Conservation (phyloP, 116 monocot genomes). For the Trichopus zeylanicus region DNA sequence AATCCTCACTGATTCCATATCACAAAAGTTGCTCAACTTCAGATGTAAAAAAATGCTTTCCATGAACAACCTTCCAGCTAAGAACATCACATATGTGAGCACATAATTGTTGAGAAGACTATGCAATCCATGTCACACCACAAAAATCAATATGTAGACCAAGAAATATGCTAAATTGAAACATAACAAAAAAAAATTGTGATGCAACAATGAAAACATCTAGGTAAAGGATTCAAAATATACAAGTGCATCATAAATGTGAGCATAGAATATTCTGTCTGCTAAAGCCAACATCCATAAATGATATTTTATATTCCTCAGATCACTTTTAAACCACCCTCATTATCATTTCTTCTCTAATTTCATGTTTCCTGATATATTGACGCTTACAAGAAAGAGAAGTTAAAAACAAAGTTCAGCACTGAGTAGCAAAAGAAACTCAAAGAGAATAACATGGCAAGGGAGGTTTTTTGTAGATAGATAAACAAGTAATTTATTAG, state of each 20-base stretch:
- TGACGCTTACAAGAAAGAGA: too few species aligned
- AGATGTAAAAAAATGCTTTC: constrained; percentile 39
- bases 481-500: background rate
- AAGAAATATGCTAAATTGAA: background rate
- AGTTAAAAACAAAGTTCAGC: too few species aligned
- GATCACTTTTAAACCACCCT: too few species aligned
- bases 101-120: constrained; percentile 48
- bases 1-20: background rate
- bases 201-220: background rate
- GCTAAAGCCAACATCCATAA: background rate
- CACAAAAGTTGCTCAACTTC: constrained; percentile 23
- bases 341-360: too few species aligned
- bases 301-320: background rate
- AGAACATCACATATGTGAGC: constrained; percentile 66
- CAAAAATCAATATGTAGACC: constrained; percentile 37
- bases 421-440: too few species aligned
- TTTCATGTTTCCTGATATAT: too few species aligned
- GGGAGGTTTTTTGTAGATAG: too few species aligned
- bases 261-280: background rate
- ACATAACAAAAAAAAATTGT: background rate
- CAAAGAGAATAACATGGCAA: too few species aligned
- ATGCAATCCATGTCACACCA: constrained; percentile 77
- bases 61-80: constrained; percentile 70
- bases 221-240: background rate
- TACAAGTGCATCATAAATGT: background rate